Base-by-base conservation (phyloP, 2,329 filamentous ascomycete species). In the Penicillium sp. region DNA sequence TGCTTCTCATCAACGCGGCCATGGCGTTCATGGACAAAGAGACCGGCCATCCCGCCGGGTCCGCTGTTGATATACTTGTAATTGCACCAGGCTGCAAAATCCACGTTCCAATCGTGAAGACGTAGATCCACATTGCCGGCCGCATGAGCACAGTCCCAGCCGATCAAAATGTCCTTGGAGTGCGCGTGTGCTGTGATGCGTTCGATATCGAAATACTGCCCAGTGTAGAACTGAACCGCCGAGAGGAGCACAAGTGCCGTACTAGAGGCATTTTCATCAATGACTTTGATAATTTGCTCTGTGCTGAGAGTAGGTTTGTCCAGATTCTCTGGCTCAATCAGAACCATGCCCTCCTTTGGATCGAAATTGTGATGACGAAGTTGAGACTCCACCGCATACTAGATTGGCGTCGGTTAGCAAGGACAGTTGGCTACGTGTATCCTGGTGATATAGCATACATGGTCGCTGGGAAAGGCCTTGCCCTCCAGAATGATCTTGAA, bases 21-120 rank as follows among this genome's bases (percentile, higher is more conserved):
- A 68, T 95, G 88, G 38, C 77, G 80, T 67, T 90, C 84, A 71
- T 96, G 90, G 8, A 96, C 88, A 61, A 92, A 96, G 1, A 88
- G 78, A 0, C 88, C 91, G 1, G 84, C 90, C 59, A 95, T 95
- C 14, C 86, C 82, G 4, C 92, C 92, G 0, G 92, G 90, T 0
- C 92, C 92, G 24, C 87, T 86, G 69, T 96, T 96, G 70, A 96
- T 83, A 76, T 96, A 96, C 76, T 96, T 96, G 81, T 96, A 96
- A 16, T 88, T 92, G 74, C 92, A 96, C 92, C 92, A 96, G 50
- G 84, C 89, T 14, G 92, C 92, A 66, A 96, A 96, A 71, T 96
- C 92, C 32, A 95, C 90, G 61, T 89, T 82, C 92, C 92, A 96
- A 64, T 93, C 89, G 72, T 96, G 91, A 18, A 96, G 80, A 54